Conservation (phyloP, 164 flowering plant species). For the Santalum album region DNA sequence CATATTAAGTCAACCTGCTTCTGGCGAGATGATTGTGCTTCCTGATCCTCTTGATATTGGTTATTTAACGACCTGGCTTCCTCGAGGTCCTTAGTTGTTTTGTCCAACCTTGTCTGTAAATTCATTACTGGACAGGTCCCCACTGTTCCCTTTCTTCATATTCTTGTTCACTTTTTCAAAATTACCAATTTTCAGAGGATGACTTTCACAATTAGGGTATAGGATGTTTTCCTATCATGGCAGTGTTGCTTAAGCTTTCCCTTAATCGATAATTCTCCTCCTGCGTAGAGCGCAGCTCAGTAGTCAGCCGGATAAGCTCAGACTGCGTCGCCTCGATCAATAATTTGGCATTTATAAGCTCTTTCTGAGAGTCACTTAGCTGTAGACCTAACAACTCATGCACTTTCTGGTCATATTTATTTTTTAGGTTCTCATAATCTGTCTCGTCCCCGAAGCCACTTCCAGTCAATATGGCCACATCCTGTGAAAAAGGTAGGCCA, state of each 20-base stretch:
- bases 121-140: slow-evolving; percentile 8
- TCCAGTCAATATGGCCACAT: slow-evolving; percentile 20
- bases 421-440: slow-evolving; percentile 15
- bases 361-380: slow-evolving; percentile 22
- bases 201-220: slow-evolving; percentile 8
- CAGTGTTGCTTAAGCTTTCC: slow-evolving; percentile 21
- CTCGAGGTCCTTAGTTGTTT: slow-evolving; percentile 38
- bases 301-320: slow-evolving; percentile 28
- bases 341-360: slow-evolving; percentile 36
- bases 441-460: slow-evolving; percentile 29
- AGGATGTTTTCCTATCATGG: slow-evolving; percentile 9
- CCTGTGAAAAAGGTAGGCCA: slow-evolving; percentile 30
- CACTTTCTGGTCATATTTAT: slow-evolving; percentile 12
- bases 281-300: slow-evolving; percentile 30
- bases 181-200: slow-evolving; percentile 4
- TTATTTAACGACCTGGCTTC: slow-evolving; percentile 31
- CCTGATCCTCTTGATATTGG: slow-evolving; percentile 35
- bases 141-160: slow-evolving; percentile 8
- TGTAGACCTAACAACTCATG: slow-evolving; percentile 11
- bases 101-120: slow-evolving; percentile 34
- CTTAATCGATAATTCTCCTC: slow-evolving; percentile 25
- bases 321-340: slow-evolving; percentile 39
- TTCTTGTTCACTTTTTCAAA: slow-evolving; percentile 11
- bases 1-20: slow-evolving; percentile 38
- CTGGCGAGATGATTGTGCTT: slow-evolving; percentile 24